Percentiles rank a stretch among this genome's conserved stretches.
phyloP scores from a whole-genome alignment of 2,329 filamentous ascomycete species.

The Apiospora rasikravindrae region DNA sequence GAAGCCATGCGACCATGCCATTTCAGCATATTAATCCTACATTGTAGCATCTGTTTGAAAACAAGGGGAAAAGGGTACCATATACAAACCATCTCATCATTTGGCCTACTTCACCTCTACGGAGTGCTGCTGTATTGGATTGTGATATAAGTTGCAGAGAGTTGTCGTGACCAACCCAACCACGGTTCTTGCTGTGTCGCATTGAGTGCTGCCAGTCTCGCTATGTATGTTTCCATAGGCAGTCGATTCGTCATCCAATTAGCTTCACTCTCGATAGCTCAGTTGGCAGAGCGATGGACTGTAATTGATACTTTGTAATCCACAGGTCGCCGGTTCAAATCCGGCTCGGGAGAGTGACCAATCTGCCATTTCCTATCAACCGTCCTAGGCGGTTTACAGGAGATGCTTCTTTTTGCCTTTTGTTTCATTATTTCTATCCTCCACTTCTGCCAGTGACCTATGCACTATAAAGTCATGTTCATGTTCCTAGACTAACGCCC shows the following conservation, averaged over 20 bases:
- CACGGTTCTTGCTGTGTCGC: too few species aligned
- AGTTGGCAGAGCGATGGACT: constrained; percentile 22
- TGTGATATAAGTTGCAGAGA: background rate
- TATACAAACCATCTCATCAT: background rate
- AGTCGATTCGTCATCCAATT: background rate
- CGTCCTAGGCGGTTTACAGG: background rate
- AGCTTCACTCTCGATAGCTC: constrained; percentile 19
- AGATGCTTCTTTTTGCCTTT: background rate
- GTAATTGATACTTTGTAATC: constrained; percentile 14
- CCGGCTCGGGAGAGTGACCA: constrained; percentile 19
- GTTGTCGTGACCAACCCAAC: background rate
- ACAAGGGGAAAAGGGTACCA: background rate
- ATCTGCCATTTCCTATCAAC: constrained; percentile 2
- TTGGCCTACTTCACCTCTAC: background rate
- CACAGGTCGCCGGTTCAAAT: constrained; percentile 22
- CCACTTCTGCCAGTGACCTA: too few species aligned
- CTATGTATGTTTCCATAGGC: background rate
- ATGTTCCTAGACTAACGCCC: too few species aligned
- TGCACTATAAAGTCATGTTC: too few species aligned
- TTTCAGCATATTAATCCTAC: background rate
- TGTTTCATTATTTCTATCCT: background rate
- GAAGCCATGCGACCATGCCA: background rate
- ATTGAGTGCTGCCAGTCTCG: too few species aligned
- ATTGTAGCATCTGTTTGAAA: background rate
- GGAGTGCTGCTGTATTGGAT: too few species aligned